phyloP scores from a whole-genome alignment of 441 rosid genomes.

The Eruca vesicaria region DNA sequence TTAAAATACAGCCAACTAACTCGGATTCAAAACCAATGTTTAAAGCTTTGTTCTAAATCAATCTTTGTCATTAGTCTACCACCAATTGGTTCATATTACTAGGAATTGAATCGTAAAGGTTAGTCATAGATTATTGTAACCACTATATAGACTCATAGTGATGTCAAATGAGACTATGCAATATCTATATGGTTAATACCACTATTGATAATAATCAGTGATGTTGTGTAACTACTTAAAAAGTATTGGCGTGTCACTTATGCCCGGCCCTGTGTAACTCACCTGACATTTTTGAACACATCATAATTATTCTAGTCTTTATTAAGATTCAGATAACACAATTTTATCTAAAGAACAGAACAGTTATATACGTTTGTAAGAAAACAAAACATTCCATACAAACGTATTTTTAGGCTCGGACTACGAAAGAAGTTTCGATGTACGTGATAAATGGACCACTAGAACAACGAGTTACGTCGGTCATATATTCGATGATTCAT shows the following conservation, averaged over 20 bases:
- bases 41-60: neutral
- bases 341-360: neutral
- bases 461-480: slow-evolving; percentile 21
- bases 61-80: neutral
- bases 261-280: neutral
- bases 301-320: neutral
- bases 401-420: neutral
- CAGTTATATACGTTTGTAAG: neutral
- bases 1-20: neutral
- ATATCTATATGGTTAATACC: neutral
- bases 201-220: neutral
- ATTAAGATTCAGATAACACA: neutral
- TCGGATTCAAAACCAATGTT: neutral
- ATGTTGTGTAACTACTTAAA: neutral
- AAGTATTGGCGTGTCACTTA: neutral
- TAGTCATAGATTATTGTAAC: neutral
- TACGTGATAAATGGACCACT: slow-evolving; percentile 5
- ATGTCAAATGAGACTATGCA: neutral
- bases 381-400: neutral
- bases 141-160: neutral
- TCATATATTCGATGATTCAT: slow-evolving; percentile 4
- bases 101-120: neutral
- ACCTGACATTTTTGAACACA: neutral
- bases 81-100: neutral
- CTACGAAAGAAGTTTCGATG: neutral